phyloP scores from a whole-genome alignment of 495 filamentous ascomycete species.

The Daldinia vernicosa region DNA sequence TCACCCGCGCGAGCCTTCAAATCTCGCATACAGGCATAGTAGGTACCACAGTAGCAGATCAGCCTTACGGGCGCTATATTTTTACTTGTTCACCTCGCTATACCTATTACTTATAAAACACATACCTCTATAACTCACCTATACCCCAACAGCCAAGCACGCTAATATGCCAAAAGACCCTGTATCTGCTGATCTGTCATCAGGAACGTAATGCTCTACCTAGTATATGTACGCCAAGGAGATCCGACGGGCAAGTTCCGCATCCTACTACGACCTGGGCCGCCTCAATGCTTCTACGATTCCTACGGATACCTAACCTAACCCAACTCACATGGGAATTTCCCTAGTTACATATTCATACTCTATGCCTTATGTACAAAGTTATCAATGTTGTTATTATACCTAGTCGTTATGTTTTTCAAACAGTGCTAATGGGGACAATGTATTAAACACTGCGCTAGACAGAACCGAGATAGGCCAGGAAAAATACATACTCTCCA shows the following conservation, averaged over 20 bases:
- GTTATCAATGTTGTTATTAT: not conserved
- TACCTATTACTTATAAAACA: too few relatives aligned
- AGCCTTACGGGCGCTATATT: conserved; percentile 23
- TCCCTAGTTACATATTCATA: not conserved
- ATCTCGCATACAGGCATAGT: not conserved
- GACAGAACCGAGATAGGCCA: not conserved
- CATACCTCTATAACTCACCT: too few relatives aligned
- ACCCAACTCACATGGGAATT: not conserved
- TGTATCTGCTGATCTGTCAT: not conserved
- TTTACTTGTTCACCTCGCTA: conserved; percentile 4
- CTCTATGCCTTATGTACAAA: not conserved
- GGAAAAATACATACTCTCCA: not conserved
- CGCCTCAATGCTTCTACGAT: conserved; percentile 6
- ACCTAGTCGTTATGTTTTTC: not conserved
- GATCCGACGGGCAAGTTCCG: conserved; percentile 9
- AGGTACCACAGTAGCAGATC: conserved; percentile 3
- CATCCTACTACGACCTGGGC: conserved; percentile 21
- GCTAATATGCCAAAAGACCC: not conserved
- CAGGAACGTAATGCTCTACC: not conserved
- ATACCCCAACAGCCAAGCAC: not conserved
- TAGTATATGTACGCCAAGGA: not conserved
- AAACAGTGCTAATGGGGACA: too few relatives aligned
- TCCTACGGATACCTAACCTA: not conserved
- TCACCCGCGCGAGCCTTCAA: not conserved
- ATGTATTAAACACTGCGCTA: not conserved